Base-by-base conservation (phyloP, 1,284 basidiomycete genomes). In the Cryptococcus sp. region DNA sequence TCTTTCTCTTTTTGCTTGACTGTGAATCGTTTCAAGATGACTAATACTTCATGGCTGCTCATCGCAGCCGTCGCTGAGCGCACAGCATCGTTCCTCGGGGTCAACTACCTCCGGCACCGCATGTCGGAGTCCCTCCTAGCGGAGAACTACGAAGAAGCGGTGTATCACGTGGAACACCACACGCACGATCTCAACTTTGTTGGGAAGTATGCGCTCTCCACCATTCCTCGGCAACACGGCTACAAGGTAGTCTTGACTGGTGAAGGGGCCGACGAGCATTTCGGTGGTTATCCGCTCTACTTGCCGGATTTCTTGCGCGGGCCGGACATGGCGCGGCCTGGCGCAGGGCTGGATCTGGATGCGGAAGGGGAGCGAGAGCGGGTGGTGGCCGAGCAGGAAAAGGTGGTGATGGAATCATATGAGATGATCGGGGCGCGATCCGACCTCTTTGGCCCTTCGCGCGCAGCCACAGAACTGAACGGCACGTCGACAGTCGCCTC, bases 191-290 rank as follows among this genome's bases (percentile, higher is more conserved):
- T 78, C 67, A 66, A 78, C 71, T 58, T 78, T 69, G 57, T 79
- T 61, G 62, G 78, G 61, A 68, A 80, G 69, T 79, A 78, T 63
- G 66, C 78, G 30, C 70, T 80, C 45, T 76, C 72, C 27, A 65
- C 71, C 52, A 73, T 79, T 57, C 79, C 80, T 56, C 72, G 78
- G 62, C 70, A 73, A 30, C 77, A 78, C 60, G 79, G 79, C 15
- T 79, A 79, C 65, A 79, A 79, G 66, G 78, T 80, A 61, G 79
- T 80, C 11, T 66, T 80, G 42, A 79, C 78, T n/a, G 79, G 79
- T 27, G 79, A 80, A 55, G 79, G 79, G 5, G 76, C 76, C 5
- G 79, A 80, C 62, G 79, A 80, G 68, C 72, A 79, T 55, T 78
- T 78, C 53, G 79, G 75, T 20, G 79, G 79, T 11, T 65, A 65